Evolutionary conservation across 2,329 filamentous ascomycete species (phyloP), one percentile per base, ranked within the genome.

Genomic region (Juglanconis oblonga): DNA sequence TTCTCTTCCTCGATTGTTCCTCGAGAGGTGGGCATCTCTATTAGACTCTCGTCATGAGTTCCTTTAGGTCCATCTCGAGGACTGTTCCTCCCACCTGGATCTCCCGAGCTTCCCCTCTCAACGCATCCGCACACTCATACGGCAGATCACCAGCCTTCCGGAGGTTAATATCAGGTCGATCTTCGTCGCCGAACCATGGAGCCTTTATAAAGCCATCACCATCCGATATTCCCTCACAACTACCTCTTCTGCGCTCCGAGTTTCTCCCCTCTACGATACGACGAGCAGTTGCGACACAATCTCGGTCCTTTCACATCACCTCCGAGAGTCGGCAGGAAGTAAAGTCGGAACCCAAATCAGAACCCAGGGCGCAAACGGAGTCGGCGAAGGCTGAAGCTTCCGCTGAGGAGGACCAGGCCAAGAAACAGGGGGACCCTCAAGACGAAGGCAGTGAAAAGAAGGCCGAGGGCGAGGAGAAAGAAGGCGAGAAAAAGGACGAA

Each of bases 401-500:
- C 29, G 71, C 75, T n/a, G 70, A 72, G 45, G 71, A 73, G 53
- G 68, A 68, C 50, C 68, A 72, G 57, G 17, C 54, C 5, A 68
- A 77, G 56, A 71, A 70, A 59, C 73, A 81, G 45, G 78, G 76
- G 51, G 73, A 76, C 38, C 70, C 69, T 8, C 74, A 80, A 64
- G 75, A 79, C 32, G 74, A 84, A 57, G 76, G 76, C 36, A 75
- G 76, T 62, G 73, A 72, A 38, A 73, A 78, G 56, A 71, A 77
- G 53, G 69, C 76, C 7, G 75, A 80, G 45, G 70, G 67, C 11
- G 72, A 76, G 49, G 74, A 81, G 55, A 74, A 78, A 51, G 77
- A 83, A 49, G 77, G 82, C 54, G 77, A 82, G 59, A 79, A 85
- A 68, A 78, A 86, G 64, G 75, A 83, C 62, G 77, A 85, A 71